Conservation (phyloP, 768 basidiomycete genomes). For the Collybiopsis confluens region DNA sequence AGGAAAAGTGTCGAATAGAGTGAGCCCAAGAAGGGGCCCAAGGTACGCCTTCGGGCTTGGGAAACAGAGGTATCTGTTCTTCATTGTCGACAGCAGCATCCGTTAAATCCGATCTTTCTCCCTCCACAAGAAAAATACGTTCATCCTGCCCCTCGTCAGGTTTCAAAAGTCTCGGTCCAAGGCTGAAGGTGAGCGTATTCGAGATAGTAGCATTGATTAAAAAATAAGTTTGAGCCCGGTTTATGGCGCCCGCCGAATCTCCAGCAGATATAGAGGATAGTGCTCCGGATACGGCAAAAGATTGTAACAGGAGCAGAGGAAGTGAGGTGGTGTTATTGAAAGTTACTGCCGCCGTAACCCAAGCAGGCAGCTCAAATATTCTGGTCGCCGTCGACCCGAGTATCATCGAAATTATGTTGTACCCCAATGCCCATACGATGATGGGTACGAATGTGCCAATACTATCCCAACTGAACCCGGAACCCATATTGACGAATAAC, state of each 20-base stretch:
- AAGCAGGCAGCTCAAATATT: background rate
- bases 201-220: constrained; percentile 6
- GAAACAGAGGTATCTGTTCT: background rate
- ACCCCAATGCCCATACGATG: background rate
- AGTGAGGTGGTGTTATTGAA: constrained; percentile 9
- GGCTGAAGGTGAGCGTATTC: constrained; percentile 1
- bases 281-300: constrained; percentile 2
- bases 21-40: background rate
- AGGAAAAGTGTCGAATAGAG: background rate
- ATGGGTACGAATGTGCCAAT: background rate
- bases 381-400: background rate
- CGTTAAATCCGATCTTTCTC: background rate
- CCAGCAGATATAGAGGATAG: background rate
- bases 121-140: background rate
- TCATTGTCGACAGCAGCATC: background rate
- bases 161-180: constrained; percentile 6
- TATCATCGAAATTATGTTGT: background rate
- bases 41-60: background rate
- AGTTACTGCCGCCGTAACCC: constrained; percentile 4
- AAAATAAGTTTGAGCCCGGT: constrained; percentile 3
- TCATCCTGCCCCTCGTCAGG: background rate
- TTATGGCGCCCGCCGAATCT: background rate
- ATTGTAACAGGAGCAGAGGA: constrained; percentile 7
- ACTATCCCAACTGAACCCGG: background rate
- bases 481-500: constrained; percentile 3